Base-by-base conservation (phyloP, 164 flowering plant species). In the Piper betle region DNA sequence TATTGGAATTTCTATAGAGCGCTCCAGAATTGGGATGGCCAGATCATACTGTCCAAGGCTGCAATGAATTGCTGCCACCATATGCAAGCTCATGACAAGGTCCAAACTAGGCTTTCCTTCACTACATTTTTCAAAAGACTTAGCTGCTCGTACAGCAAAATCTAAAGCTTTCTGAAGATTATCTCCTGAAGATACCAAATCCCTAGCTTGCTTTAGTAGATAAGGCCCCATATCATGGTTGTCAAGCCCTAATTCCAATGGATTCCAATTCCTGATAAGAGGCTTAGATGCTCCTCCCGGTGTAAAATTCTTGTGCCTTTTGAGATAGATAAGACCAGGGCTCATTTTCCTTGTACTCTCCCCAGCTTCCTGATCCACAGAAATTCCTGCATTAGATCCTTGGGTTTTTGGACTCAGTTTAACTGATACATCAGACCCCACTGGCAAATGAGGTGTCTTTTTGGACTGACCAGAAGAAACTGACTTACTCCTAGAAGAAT, bases 61-160 rank as follows among this genome's bases (percentile, higher is more conserved):
- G 73, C 95, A 88, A 66, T 90, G 73, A 67, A 90, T 82, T 20
- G 97, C 92, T 9, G 97, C 96, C n/a, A 81, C 73, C 11, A 90
- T 91, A 69, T 93, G 97, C 71, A 93, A 75, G 66, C 82, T 81
- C 99, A 93, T 88, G 66, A 93, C 92, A 54, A 84, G 66, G 33
- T 93, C 99, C 62, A 93, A 78, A 72, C 74, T 81, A 20, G 96
- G 90, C 48, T 86, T 82, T 48, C 87, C 96, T 54, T 79, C 74
- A 52, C 83, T 76, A 75, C 83, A 80, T 66, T 64, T 74, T 74
- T 93, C 97, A 73, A 86, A 84, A 18, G 89, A 86, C 66, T 86
- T 90, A 48, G 85, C 74, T 6, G 99, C 97, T 72, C 92, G 82
- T 52, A 80, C 71, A 55, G 96, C 86, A 25, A 84, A 75, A 20